These are phyloP conservation scores for Fusarium sp. DNA, from an alignment of 2,329 filamentous ascomycete species.

Conservation along the genomic window DNA sequence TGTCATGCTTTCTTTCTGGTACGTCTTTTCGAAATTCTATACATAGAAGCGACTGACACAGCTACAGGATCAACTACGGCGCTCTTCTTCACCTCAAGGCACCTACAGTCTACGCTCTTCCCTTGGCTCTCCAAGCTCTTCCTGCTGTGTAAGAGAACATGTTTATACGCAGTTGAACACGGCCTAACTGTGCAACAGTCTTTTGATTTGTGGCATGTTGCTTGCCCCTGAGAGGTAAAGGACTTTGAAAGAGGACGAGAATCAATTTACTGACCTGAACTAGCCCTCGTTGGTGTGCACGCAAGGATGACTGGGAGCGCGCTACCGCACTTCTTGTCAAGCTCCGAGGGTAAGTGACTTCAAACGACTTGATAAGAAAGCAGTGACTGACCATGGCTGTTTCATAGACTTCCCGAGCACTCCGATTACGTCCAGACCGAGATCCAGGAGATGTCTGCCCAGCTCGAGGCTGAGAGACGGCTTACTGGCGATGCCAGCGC, in stretches of 20 bases:
- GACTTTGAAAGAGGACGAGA: not conserved
- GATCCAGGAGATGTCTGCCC: conserved; percentile 69
- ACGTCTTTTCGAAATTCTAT: conserved; percentile 34
- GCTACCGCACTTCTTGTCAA: conserved; percentile 66
- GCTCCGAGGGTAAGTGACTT: conserved; percentile 54
- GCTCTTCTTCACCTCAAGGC: conserved; percentile 59
- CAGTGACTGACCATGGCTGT: not conserved
- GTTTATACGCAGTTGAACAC: not conserved
- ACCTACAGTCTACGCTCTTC: conserved; percentile 67
- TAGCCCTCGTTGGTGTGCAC: conserved; percentile 75
- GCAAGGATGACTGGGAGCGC: conserved; percentile 75
- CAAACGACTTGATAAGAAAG: no score
- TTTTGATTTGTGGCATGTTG: conserved; percentile 70
- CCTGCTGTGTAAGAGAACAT: conserved; percentile 62
- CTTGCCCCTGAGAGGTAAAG: conserved; percentile 63
- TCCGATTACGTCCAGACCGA: conserved; percentile 69
- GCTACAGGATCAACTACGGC: conserved; percentile 67
- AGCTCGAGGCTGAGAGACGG: conserved; percentile 71
- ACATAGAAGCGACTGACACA: conserved; percentile 40
- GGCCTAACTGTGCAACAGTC: conserved; percentile 37
- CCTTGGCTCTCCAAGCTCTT: conserved; percentile 72
- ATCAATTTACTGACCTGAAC: conserved; percentile 42
- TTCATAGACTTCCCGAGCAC: conserved; percentile 59
- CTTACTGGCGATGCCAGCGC: conserved; percentile 64
- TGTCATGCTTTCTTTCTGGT: conserved; percentile 58